These are phyloP conservation scores for Capsicum baccatum DNA, from an alignment of 257 asterid genomes.

Conservation along the genomic window DNA sequence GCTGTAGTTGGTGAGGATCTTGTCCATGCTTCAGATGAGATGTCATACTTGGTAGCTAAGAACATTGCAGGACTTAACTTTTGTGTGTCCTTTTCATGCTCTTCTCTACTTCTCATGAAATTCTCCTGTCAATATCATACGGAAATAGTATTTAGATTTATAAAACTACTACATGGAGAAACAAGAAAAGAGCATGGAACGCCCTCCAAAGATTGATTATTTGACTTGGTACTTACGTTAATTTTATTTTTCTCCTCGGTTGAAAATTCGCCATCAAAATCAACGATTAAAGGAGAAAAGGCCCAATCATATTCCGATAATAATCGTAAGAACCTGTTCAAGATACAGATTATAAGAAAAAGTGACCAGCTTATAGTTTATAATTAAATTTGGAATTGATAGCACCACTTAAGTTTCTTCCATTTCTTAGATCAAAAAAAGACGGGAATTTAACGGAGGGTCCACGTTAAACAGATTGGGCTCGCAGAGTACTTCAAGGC, in stretches of 20 bases:
- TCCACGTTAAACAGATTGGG: too few relatives aligned
- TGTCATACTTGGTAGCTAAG: slow-evolving; percentile 83
- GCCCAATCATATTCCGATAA: slow-evolving; percentile 87
- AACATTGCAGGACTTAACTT: slow-evolving; percentile 72
- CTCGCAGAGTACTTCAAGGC: too few relatives aligned
- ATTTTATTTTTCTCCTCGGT: slow-evolving; percentile 77
- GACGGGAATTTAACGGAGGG: neutral
- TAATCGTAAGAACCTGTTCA: slow-evolving; percentile 77
- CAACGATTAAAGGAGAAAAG: slow-evolving; percentile 80
- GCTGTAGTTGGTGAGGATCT: slow-evolving; percentile 63
- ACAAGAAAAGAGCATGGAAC: neutral
- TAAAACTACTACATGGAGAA: slow-evolving; percentile 2
- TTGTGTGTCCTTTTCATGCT: slow-evolving; percentile 46
- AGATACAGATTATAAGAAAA: slow-evolving; percentile 28
- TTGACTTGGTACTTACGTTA: slow-evolving; percentile 51
- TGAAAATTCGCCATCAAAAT: slow-evolving; percentile 82
- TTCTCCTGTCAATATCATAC: slow-evolving; percentile 55
- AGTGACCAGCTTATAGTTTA: neutral
- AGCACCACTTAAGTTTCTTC: neutral
- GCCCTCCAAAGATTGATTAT: neutral
- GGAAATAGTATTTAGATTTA: slow-evolving; percentile 30
- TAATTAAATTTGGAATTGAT: slow-evolving; percentile 2
- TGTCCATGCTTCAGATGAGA: slow-evolving; percentile 91
- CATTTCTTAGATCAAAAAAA: neutral
- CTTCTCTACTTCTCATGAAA: slow-evolving; percentile 70